phyloP scores from a whole-genome alignment of 805 yeast genomes.

The Wickerhamomyces chaumierensis region DNA sequence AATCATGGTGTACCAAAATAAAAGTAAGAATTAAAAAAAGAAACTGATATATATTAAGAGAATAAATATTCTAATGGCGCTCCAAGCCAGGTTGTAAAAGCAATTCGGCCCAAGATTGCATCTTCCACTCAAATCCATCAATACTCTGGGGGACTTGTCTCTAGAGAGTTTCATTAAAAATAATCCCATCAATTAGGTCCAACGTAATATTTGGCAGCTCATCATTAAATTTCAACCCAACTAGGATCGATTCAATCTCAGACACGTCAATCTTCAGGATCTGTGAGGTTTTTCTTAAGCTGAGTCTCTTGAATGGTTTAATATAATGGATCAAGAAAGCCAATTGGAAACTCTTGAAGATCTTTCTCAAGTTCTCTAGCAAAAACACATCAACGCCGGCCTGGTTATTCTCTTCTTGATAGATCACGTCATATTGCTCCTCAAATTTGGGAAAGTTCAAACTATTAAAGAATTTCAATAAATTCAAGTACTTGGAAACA shows the following conservation, averaged over 20 bases:
- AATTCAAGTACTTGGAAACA: conserved; percentile 11
- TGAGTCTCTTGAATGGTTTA: conserved; percentile 17
- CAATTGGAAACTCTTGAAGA: conserved; percentile 12
- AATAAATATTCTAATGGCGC: no score
- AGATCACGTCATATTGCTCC: conserved; percentile 3
- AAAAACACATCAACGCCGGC: conserved; percentile 8
- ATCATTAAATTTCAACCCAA: conserved; percentile 13
- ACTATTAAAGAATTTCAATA: conserved; percentile 13
- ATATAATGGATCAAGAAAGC: conserved; percentile 17
- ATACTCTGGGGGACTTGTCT: no score
- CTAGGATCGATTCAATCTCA: conserved; percentile 15
- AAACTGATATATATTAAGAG: no score
- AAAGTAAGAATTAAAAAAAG: no score
- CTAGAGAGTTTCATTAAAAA: conserved; percentile 16
- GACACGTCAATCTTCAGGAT: conserved; percentile 10
- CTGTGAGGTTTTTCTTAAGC: conserved; percentile 9
- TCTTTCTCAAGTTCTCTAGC: conserved; percentile 10
- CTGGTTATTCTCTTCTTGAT: conserved; percentile 2
- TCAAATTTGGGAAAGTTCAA: conserved; percentile 12
- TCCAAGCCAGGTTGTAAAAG: no score
- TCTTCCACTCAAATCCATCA: no score
- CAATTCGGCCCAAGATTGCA: no score
- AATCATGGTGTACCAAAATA: no score
- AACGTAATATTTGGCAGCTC: conserved; percentile 12
- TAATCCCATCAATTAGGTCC: conserved; percentile 17